Base-by-base conservation (phyloP, 352 stramenopile species). In the Globisporangium okanoganense region DNA sequence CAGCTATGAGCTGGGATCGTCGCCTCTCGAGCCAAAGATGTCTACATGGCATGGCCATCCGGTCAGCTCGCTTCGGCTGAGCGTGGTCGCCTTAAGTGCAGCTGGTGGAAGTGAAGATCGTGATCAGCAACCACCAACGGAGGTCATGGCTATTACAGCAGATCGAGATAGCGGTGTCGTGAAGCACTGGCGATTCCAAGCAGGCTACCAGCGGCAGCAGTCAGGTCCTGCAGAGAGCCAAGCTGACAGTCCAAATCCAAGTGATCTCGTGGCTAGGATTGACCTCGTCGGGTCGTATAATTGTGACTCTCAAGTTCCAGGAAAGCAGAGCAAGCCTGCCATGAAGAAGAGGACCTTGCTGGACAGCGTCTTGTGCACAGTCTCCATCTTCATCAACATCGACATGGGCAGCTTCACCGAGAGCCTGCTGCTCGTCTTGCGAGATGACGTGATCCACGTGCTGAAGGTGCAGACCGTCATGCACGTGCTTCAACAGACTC, bases 391-490 rank as follows among this genome's bases (percentile, higher is more conserved):
- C 43, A 69, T 88, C n/a, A 58, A 57, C 20, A 67, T 89, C 20
- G 67, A 87, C 25, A 86, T 85, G 69, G 72, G 68, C 6, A 66
- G 55, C 29, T 87, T 74, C 48, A 59, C 58, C 1, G 82, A 89
- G 52, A 82, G 67, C 3, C 52, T 91, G 12, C 52, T 91, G 20
- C 51, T 91, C 0, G 69, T 88, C 6, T 57, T 85, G 24, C 70
- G 69, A 16, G 63, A 72, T 3, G 77, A 88, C 38, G 51, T 86
- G 5, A 79, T 91, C 29, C 72, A 91, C 44, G 79, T 89, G n/a
- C 57, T 89, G 9, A 91, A 89, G 44, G 70, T 91, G 18, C 79
- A 89, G 33, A 62, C 72, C 7, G 65, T 79, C 20, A 56, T 89
- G 18, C 44, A 65, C 24, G 55, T 78, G 13, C 43, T 83, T 8